Conservation (phyloP, 139 green algal species). For the Tetraselmis chui region DNA sequence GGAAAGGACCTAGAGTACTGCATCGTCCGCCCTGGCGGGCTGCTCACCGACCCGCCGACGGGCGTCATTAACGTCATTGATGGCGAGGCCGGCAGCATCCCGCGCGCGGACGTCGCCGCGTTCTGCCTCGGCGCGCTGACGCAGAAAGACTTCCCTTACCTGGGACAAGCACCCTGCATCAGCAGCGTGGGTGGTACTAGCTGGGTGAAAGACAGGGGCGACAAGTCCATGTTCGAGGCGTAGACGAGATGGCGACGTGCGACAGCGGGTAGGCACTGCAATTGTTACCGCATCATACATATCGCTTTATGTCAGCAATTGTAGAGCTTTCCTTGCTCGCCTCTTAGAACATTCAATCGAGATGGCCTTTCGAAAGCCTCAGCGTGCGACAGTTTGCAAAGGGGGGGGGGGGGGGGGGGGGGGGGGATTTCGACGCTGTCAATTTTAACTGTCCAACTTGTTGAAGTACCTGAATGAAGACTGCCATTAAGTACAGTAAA, state of each 20-base stretch:
- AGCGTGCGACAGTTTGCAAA: no score
- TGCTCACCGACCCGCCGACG: slow-evolving; percentile 4
- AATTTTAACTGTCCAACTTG: no score
- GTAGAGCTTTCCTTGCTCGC: no score
- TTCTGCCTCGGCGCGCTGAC: slow-evolving; percentile 22
- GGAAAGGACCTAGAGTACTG: slow-evolving; percentile 17
- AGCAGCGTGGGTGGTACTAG: slow-evolving; percentile 16
- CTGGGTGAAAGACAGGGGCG: slow-evolving; percentile 19
- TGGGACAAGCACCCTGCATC: slow-evolving; percentile 20
- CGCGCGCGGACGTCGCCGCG: slow-evolving; percentile 14
- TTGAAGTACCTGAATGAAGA: no score
- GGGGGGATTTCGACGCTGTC: no score
- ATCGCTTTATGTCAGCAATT: no score
- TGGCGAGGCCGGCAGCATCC: slow-evolving; percentile 19
- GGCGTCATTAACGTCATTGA: slow-evolving; percentile 24
- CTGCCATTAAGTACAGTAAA: no score
- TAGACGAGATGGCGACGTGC: slow-evolving; percentile 10
- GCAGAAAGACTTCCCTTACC: slow-evolving; percentile 15
- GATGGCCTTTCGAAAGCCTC: no score
- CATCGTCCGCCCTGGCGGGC: slow-evolving; percentile 19
- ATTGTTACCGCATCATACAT: no score
- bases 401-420: no score
- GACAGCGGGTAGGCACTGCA: no score
- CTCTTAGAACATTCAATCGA: no score
- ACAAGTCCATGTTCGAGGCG: slow-evolving; percentile 23